Conservation (phyloP, 1,284 basidiomycete species). For the Cutaneotrichosporon sp. region DNA sequence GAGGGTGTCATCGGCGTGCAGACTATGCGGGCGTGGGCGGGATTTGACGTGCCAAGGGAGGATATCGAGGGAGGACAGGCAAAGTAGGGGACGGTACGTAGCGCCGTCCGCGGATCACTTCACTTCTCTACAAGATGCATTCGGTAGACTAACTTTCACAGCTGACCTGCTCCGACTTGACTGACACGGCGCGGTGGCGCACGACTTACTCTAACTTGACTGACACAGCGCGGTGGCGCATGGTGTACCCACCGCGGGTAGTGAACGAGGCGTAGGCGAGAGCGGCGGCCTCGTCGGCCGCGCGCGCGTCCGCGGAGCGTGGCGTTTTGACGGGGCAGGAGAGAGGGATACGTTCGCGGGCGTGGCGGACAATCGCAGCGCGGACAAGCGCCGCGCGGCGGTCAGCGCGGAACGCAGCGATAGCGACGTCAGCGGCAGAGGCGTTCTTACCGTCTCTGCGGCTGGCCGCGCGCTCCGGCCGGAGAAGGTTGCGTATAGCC, state of each 20-base stretch:
- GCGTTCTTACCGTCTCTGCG: too few species aligned
- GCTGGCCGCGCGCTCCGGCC: not conserved
- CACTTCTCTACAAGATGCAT: not conserved
- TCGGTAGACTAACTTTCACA: too few species aligned
- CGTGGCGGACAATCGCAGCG: too few species aligned
- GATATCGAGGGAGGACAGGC: not conserved
- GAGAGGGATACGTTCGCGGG: too few species aligned
- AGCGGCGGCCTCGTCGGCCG: not conserved
- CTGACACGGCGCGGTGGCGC: not conserved
- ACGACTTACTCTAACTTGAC: not conserved
- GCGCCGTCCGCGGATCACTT: too few species aligned
- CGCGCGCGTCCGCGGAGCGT: too few species aligned
- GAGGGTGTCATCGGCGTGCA: conserved; percentile 67
- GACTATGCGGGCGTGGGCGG: conserved; percentile 58
- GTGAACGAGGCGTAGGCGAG: not conserved
- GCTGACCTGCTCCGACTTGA: not conserved
- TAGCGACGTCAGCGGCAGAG: too few species aligned
- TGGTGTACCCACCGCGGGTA: not conserved
- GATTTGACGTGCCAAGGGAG: conserved; percentile 22
- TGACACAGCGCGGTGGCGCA: not conserved
- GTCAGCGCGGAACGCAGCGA: too few species aligned
- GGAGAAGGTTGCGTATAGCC: not conserved
- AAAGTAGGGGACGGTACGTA: too few species aligned
- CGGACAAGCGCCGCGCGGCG: too few species aligned
- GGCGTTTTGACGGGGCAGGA: too few species aligned